Percentiles rank a stretch among this genome's conserved stretches.
Evolutionary conservation across 2,329 filamentous ascomycete genomes (phyloP).

Genomic region (Fusarium succisae): DNA sequence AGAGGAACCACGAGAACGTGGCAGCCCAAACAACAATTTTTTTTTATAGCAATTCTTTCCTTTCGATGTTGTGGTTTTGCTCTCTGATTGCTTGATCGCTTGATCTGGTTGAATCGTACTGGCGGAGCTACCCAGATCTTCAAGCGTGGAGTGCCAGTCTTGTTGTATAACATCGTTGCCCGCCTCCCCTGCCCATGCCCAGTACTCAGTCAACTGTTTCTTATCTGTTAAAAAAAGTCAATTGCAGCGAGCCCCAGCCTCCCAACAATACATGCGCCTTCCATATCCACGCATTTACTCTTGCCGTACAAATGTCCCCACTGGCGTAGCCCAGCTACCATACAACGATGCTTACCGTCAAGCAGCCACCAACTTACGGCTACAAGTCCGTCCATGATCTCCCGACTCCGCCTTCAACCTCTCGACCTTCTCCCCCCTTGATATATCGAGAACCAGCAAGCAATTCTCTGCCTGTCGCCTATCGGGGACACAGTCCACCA

Average conservation of each 20-base stretch:
- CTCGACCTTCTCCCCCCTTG: conserved; percentile 64
- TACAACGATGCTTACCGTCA: conserved; percentile 69
- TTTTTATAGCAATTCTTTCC: not conserved
- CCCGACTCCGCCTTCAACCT: conserved; percentile 65
- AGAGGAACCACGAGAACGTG: not conserved
- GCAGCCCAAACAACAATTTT: not conserved
- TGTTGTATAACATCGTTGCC: not conserved
- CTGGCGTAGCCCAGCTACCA: conserved; percentile 42
- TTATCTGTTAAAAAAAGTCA: conserved; percentile 29
- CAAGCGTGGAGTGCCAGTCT: not conserved
- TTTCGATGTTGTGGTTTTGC: not conserved
- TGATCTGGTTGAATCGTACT: not conserved
- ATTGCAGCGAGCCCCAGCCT: conserved; percentile 28
- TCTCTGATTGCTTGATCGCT: not conserved
- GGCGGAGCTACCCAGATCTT: not conserved
- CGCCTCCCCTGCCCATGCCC: not conserved
- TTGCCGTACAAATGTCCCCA: conserved; percentile 41
- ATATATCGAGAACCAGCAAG: conserved; percentile 58
- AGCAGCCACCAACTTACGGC: conserved; percentile 67
- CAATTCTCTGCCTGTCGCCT: conserved; percentile 51
- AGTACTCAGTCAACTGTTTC: not conserved
- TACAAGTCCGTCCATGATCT: conserved; percentile 70
- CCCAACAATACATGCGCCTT: conserved; percentile 3
- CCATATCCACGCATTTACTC: conserved; percentile 9
- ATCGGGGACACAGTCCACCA: conserved; percentile 58